Percentiles rank a stretch among this genome's conserved stretches.
These are phyloP conservation scores for Endocarpon pusillum DNA, from an alignment of 495 filamentous ascomycete species.

Conservation along the genomic window DNA sequence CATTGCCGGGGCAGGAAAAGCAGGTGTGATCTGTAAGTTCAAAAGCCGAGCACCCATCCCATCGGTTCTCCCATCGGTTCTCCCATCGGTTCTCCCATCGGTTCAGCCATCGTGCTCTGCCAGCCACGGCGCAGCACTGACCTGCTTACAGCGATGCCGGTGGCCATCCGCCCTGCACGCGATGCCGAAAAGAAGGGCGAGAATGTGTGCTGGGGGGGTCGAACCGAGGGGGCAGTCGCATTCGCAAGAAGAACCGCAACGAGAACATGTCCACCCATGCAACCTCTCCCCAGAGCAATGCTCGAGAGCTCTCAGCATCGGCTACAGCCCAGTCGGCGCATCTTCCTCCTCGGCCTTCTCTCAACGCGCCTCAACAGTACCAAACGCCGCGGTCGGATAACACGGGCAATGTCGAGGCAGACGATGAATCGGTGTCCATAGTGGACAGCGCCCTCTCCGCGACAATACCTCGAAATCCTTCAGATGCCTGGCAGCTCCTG, in stretches of 20 bases:
- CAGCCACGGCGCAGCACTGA: slow-evolving; percentile 9
- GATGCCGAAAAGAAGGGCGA: slow-evolving; percentile 38
- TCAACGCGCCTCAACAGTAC: slow-evolving; percentile 17
- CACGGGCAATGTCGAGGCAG: slow-evolving; percentile 19
- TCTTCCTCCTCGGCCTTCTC: slow-evolving; percentile 22
- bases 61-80: slow-evolving; percentile 10
- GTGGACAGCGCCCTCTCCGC: slow-evolving; percentile 8
- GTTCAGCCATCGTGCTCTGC: not conserved
- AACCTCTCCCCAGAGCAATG: slow-evolving; percentile 14
- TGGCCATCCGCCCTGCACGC: slow-evolving; percentile 35
- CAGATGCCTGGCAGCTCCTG: slow-evolving; percentile 32
- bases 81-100: slow-evolving; percentile 1
- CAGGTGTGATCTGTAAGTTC: slow-evolving; percentile 43
- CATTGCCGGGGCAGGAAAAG: slow-evolving; percentile 46
- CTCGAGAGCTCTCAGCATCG: slow-evolving; percentile 4
- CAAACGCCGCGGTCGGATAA: slow-evolving; percentile 16
- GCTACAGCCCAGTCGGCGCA: slow-evolving; percentile 1
- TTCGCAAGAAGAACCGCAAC: slow-evolving; percentile 33
- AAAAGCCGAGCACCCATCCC: too few species aligned
- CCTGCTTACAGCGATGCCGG: slow-evolving; percentile 24
- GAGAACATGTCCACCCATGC: slow-evolving; percentile 16
- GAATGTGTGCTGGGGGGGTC: slow-evolving; percentile 45
- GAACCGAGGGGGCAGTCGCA: slow-evolving; percentile 43
- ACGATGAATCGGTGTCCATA: slow-evolving; percentile 25
- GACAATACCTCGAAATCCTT: slow-evolving; percentile 28